Evolutionary conservation across 129 eudicot species (phyloP).

Genomic region (Pseudognaphalium luteoalbum): DNA sequence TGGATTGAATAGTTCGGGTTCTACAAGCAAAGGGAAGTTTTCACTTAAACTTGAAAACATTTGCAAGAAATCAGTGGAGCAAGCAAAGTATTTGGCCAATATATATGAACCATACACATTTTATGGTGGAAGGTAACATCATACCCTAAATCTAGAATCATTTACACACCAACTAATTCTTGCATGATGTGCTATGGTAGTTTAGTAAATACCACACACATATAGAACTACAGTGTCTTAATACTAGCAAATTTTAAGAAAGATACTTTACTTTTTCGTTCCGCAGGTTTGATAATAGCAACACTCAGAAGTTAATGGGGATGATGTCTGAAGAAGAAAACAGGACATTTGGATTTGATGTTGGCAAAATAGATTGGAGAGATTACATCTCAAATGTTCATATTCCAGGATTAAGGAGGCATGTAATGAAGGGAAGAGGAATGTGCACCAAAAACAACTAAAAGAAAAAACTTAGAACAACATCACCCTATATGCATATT

Average conservation of each 20-base stretch:
- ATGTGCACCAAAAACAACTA: slow-evolving; percentile 35
- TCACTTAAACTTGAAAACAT: slow-evolving; percentile 63
- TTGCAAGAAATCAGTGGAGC: slow-evolving; percentile 90
- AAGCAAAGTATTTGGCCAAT: slow-evolving; percentile 84
- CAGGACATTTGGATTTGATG: slow-evolving; percentile 71
- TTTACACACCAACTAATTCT: not conserved
- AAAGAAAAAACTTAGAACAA: slow-evolving; percentile 13
- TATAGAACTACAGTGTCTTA: not conserved
- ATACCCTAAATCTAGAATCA: not conserved
- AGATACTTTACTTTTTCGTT: not conserved
- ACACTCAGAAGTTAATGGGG: slow-evolving; percentile 64
- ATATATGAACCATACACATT: slow-evolving; percentile 90
- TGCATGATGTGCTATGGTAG: too few relatives aligned
- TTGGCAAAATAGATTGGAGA: slow-evolving; percentile 88
- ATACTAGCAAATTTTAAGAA: too few relatives aligned
- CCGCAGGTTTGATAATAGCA: slow-evolving; percentile 88
- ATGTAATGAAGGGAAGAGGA: slow-evolving; percentile 96
- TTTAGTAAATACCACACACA: too few relatives aligned
- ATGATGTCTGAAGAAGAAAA: slow-evolving; percentile 88
- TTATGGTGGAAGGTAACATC: slow-evolving; percentile 89
- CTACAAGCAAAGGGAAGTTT: slow-evolving; percentile 44
- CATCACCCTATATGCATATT: slow-evolving; percentile 26
- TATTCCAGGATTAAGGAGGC: slow-evolving; percentile 93
- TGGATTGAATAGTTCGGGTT: slow-evolving; percentile 42
- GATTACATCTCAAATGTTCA: slow-evolving; percentile 89